Evolutionary conservation across 805 yeast genomes (phyloP).

Genomic region (Kodamaea sagamina): DNA sequence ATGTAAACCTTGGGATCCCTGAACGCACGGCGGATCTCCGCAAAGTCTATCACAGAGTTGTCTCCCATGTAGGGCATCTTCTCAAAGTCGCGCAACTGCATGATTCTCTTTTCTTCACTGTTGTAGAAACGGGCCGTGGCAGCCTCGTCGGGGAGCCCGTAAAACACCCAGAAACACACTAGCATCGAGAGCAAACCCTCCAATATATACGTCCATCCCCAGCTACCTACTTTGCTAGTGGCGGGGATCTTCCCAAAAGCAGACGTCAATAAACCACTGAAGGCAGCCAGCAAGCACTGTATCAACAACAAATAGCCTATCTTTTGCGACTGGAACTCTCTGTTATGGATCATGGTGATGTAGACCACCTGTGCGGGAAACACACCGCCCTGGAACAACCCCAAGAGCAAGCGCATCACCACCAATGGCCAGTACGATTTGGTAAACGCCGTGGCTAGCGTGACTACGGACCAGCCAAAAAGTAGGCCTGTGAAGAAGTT

Average conservation of each 20-base stretch:
- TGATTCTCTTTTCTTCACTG: constrained; percentile 5
- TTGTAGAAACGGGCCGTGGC: constrained; percentile 6
- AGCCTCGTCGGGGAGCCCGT: constrained; percentile 8
- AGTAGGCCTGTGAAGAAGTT: constrained; percentile 3
- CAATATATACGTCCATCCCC: constrained; percentile 8
- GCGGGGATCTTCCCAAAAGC: constrained; percentile 1
- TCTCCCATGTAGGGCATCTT: constrained; percentile 8
- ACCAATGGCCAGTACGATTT: constrained; percentile 7
- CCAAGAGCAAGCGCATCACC: constrained; percentile 13
- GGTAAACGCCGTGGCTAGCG: constrained; percentile 4
- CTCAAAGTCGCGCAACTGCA: constrained; percentile 8
- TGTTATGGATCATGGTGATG: constrained; percentile 8
- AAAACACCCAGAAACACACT: constrained; percentile 9
- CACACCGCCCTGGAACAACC: constrained; percentile 14
- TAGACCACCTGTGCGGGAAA: constrained; percentile 13
- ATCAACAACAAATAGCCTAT: constrained; percentile 8
- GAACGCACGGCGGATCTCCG: constrained; percentile 3
- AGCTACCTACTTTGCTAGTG: background rate
- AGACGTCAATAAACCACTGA: constrained; percentile 5
- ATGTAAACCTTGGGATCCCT: constrained; percentile 8
- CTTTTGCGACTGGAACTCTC: constrained; percentile 9
- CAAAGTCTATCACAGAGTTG: background rate
- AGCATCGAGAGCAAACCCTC: constrained; percentile 7
- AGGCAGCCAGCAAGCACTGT: constrained; percentile 8
- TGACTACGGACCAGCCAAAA: constrained; percentile 6